Evolutionary conservation across 495 filamentous ascomycete species (phyloP).

Genomic region (Xylaria bambusicola): DNA sequence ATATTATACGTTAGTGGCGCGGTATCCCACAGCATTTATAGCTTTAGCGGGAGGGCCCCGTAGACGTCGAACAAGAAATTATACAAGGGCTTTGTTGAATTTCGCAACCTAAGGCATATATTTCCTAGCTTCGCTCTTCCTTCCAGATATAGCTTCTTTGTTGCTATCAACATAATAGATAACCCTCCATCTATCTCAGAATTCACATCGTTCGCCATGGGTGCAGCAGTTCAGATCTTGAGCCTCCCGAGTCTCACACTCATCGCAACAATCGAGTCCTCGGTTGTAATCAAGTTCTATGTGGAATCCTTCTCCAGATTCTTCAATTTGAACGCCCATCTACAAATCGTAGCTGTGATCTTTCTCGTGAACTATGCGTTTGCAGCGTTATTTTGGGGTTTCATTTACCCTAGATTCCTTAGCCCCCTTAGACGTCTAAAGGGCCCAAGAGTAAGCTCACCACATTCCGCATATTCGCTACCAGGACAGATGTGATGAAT

Average conservation of each 20-base stretch:
- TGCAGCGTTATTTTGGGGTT: slow-evolving; percentile 39
- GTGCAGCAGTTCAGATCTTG: slow-evolving; percentile 22
- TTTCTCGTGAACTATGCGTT: slow-evolving; percentile 25
- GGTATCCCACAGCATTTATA: background rate
- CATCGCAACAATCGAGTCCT: slow-evolving; percentile 18
- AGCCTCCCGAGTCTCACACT: slow-evolving; percentile 23
- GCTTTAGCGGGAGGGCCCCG: background rate
- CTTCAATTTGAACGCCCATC: background rate
- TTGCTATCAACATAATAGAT: background rate
- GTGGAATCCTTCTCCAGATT: slow-evolving; percentile 3
- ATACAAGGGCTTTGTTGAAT: background rate
- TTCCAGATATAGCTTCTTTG: background rate
- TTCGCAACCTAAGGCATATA: background rate
- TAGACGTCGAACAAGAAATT: background rate
- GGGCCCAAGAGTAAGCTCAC: slow-evolving; percentile 46
- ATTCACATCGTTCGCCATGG: background rate
- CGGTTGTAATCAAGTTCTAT: slow-evolving; percentile 17
- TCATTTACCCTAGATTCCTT: slow-evolving; percentile 59
- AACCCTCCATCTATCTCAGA: background rate
- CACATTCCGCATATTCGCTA: background rate
- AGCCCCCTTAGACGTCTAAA: slow-evolving; percentile 59
- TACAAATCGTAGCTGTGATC: slow-evolving; percentile 12
- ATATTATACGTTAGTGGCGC: background rate
- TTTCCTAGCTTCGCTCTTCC: background rate
- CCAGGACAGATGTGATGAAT: background rate